Conservation (phyloP, 495 filamentous ascomycete species). For the Xylaria nigripes region DNA sequence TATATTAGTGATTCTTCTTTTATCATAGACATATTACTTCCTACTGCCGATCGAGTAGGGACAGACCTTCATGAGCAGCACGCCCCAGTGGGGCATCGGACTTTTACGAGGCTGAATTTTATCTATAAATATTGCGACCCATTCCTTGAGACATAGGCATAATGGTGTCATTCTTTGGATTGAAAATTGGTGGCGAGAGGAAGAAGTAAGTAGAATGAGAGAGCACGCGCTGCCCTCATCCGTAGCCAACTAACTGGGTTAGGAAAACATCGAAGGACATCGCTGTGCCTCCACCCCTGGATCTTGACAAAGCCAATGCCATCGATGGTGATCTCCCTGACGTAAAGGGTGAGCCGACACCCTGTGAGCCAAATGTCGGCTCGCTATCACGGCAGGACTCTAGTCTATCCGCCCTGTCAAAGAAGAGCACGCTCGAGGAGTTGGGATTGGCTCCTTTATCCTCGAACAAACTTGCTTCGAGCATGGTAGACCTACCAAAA, state of each 20-base stretch:
- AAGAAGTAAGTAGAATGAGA: slow-evolving; percentile 36
- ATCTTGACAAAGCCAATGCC: slow-evolving; percentile 2
- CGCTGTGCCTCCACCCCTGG: slow-evolving; percentile 1
- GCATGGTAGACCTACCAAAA: slow-evolving; percentile 32
- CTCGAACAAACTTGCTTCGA: slow-evolving; percentile 27
- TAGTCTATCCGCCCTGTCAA: background rate
- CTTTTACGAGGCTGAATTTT: slow-evolving; percentile 3
- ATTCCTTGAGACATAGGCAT: slow-evolving; percentile 5
- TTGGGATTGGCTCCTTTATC: slow-evolving; percentile 23
- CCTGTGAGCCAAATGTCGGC: slow-evolving; percentile 1
- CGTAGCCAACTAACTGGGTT: slow-evolving; percentile 10
- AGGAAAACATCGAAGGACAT: slow-evolving; percentile 29
- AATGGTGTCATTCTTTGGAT: slow-evolving; percentile 45
- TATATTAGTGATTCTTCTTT: background rate
- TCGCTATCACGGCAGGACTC: slow-evolving; percentile 5
- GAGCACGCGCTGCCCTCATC: background rate
- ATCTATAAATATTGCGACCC: background rate
- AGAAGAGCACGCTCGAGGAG: slow-evolving; percentile 14
- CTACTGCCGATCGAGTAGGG: background rate
- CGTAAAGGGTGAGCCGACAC: background rate
- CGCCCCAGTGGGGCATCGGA: slow-evolving; percentile 7
- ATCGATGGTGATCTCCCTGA: background rate
- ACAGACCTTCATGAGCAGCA: background rate
- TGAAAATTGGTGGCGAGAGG: slow-evolving; percentile 39
- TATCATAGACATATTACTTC: background rate